A percentile compares a stretch with the other conserved stretches of the same genome.
Conservation (phyloP, 306 rosid genomes). For the Castanea crenata region DNA sequence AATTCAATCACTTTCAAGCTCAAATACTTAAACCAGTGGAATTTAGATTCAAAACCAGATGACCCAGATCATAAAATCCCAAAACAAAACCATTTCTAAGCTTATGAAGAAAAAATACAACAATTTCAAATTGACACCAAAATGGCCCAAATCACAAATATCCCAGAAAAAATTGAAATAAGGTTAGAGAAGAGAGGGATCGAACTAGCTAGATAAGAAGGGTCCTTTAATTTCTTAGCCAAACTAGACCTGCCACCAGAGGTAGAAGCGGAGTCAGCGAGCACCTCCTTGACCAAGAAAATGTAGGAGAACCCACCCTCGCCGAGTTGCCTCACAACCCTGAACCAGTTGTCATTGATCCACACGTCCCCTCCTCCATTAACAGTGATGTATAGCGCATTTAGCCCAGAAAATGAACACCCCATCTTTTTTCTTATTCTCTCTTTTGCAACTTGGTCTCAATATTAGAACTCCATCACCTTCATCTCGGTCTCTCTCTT, state of each 20-base stretch:
- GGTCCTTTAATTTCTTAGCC: constrained; percentile 66
- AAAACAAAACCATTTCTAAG: background rate
- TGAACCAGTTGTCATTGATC: constrained; percentile 95
- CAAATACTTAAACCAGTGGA: background rate
- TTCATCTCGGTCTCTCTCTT: no score
- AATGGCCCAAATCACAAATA: background rate
- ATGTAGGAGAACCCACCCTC: constrained; percentile 98
- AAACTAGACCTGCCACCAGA: constrained; percentile 47
- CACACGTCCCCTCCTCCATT: constrained; percentile 94
- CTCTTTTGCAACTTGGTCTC: no score
- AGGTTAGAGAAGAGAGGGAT: constrained; percentile 5
- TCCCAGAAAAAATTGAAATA: background rate
- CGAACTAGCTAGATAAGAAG: constrained; percentile 75
- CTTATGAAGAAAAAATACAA: background rate
- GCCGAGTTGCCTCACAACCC: constrained; percentile 85
- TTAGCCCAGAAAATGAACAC: constrained; percentile 87
- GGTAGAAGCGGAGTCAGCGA: constrained; percentile 42
- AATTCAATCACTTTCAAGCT: background rate
- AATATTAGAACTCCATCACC: no score
- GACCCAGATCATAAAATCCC: constrained; percentile 32
- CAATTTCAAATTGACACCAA: background rate
- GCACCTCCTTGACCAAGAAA: constrained; percentile 73
- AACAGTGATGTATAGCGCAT: constrained; percentile 76
- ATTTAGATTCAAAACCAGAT: background rate
- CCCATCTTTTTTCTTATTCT: constrained; percentile 44